Conservation (phyloP, 805 yeast genomes). For the Brettanomyces sp. region DNA sequence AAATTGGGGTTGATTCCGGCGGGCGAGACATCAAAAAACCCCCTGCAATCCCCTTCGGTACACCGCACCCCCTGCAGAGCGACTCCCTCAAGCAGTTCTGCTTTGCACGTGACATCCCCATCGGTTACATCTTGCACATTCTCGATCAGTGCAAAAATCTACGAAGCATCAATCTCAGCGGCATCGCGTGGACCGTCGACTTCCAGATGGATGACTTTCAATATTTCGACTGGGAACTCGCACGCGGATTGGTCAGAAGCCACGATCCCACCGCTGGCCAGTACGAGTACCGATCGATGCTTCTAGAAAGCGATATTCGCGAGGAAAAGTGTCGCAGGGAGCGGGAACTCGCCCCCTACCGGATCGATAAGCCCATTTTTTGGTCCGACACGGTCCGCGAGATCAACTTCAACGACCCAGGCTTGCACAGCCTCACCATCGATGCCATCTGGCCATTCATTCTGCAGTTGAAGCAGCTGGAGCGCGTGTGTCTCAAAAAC, state of each 20-base stretch:
- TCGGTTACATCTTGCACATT: slow-evolving; percentile 65
- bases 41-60: slow-evolving; percentile 19
- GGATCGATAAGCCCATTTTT: slow-evolving; percentile 13
- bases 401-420: slow-evolving; percentile 20
- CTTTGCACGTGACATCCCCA: slow-evolving; percentile 65
- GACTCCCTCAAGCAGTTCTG: slow-evolving; percentile 55
- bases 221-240: slow-evolving; percentile 26
- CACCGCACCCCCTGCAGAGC: slow-evolving; percentile 52
- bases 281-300: slow-evolving; percentile 17
- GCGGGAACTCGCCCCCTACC: slow-evolving; percentile 5
- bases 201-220: slow-evolving; percentile 39
- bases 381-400: slow-evolving; percentile 25
- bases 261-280: slow-evolving; percentile 1
- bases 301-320: slow-evolving; percentile 20
- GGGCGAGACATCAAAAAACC: background rate
- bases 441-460: slow-evolving; percentile 29
- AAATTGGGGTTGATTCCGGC: background rate
- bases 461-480: slow-evolving; percentile 10
- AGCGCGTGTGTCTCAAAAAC: slow-evolving; percentile 19
- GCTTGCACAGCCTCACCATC: slow-evolving; percentile 32
- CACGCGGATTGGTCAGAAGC: slow-evolving; percentile 9
- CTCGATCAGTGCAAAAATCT: slow-evolving; percentile 61
- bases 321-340: slow-evolving; percentile 12
- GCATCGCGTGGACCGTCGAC: slow-evolving; percentile 57
- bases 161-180: slow-evolving; percentile 44